phyloP scores from a whole-genome alignment of 805 yeast species.

The Ogataea ganodermae region DNA sequence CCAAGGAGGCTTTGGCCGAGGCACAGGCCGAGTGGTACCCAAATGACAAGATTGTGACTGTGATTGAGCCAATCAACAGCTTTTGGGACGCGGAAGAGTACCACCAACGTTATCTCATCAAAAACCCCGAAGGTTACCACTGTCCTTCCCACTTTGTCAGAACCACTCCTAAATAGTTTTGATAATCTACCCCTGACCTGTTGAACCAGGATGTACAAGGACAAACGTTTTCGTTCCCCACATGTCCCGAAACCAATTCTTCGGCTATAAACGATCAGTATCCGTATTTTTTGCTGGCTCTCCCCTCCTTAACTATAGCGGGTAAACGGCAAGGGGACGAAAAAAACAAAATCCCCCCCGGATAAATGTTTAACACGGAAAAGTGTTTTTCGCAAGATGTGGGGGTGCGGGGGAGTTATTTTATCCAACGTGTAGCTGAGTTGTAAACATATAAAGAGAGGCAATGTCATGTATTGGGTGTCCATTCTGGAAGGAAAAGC shows the following conservation, averaged over 20 bases:
- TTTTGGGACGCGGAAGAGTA: conserved; percentile 96
- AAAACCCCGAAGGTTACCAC: conserved; percentile 84
- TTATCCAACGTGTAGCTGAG: not conserved
- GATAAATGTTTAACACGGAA: conserved; percentile 5
- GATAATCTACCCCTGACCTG: not conserved
- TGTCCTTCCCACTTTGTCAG: conserved; percentile 89
- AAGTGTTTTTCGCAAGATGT: conserved; percentile 1
- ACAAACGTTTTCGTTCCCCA: too few relatives aligned
- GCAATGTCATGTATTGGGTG: not conserved
- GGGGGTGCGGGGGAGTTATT: conserved; percentile 5
- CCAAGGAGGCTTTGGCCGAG: conserved; percentile 45
- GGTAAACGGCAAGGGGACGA: not conserved
- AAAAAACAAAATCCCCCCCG: not conserved
- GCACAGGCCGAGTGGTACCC: conserved; percentile 78
- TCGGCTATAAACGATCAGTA: not conserved
- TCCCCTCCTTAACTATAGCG: not conserved
- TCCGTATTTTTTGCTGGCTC: not conserved
- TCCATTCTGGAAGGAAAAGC: not conserved
- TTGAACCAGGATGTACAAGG: not conserved
- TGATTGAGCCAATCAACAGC: conserved; percentile 61
- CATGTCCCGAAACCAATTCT: too few relatives aligned
- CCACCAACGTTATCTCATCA: conserved; percentile 79
- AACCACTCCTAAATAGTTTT: conserved; percentile 50
- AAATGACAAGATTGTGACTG: conserved; percentile 66
- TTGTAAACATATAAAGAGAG: not conserved